Evolutionary conservation across 495 filamentous ascomycete genomes (phyloP), one percentile per base, ranked within the genome.

Genomic region (Penicillium malachiteum): DNA sequence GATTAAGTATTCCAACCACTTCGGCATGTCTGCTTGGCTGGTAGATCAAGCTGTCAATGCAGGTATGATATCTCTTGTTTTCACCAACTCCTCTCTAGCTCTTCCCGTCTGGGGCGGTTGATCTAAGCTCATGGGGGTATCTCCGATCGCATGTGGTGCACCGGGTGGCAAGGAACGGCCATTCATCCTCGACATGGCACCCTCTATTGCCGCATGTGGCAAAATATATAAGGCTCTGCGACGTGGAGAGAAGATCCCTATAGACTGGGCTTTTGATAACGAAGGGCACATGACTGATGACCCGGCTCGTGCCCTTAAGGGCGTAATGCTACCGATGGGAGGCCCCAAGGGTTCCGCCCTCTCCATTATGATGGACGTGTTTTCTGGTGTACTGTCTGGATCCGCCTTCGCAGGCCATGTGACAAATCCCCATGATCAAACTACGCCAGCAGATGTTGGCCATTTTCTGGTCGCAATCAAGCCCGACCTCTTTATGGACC

Each of bases 351-450:
- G 69, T 5, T 64, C 58, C 1, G 69, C 60, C 0, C 44, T 72
- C 16, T 68, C 69, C 0, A 72, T 69, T 11, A 41, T 72, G 56
- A 70, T 72, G 67, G 69, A 72, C 39, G 57, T 72, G 12, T 59
- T 72, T 38, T 56, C 50, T 2, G 68, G 69, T 9, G 26, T 72
- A 0, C 17, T 72, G 17, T 56, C 63, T 0, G 69, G 67, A 5
- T 60, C 68, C 2, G 52, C 60, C 1, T 72, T 72, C 53, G 67
- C 45, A 10, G 69, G 67, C 13, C 58, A 65, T 31, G 69, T 72
- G 0, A 44, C 51, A 17, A 63, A 67, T 47, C 65, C 60, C 39
- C 67, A 70, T 35, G 64, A 71, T 34, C 45, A 58, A 35, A 6
- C 43, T 6, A 49, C 48, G 45, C 60, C 58, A 11, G 60, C 66